Percentiles rank a stretch among this genome's conserved stretches.
Evolutionary conservation across 2,329 filamentous ascomycete species (phyloP).

Genomic region (Aspergillus carbonarius): DNA sequence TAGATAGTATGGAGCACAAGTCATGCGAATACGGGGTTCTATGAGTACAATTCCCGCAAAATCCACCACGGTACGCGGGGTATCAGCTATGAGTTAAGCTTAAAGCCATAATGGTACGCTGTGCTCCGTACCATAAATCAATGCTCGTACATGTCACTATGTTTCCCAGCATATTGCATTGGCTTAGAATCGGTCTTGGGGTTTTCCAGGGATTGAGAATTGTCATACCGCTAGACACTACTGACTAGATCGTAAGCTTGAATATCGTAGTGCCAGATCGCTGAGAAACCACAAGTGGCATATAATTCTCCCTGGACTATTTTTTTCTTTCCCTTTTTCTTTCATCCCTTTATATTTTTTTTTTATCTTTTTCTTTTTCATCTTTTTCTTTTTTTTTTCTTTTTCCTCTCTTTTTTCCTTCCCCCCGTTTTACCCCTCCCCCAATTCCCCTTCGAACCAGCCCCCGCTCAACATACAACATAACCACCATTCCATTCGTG

Average conservation of each 20-base stretch:
- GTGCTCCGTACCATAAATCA: neutral
- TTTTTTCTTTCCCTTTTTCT: slow-evolving; percentile 2
- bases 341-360: slow-evolving; percentile 3
- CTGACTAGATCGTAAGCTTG: neutral
- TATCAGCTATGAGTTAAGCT: neutral
- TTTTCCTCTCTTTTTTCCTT: neutral
- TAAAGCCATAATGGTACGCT: neutral
- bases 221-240: neutral
- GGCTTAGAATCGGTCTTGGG: neutral
- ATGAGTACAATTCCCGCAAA: neutral
- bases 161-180: neutral
- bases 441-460: neutral
- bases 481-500: neutral
- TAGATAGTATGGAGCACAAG: neutral
- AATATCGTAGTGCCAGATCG: neutral
- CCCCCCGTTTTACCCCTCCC: neutral
- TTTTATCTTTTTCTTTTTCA: neutral
- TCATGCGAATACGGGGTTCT: neutral
- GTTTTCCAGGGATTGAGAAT: neutral
- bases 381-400: neutral
- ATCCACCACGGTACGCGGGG: neutral
- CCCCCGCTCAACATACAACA: too few relatives aligned
- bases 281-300: neutral
- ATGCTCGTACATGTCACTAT: too few relatives aligned
- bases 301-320: slow-evolving; percentile 5